Conservation (phyloP, 495 filamentous ascomycete genomes). For the Terfezia claveryi region DNA sequence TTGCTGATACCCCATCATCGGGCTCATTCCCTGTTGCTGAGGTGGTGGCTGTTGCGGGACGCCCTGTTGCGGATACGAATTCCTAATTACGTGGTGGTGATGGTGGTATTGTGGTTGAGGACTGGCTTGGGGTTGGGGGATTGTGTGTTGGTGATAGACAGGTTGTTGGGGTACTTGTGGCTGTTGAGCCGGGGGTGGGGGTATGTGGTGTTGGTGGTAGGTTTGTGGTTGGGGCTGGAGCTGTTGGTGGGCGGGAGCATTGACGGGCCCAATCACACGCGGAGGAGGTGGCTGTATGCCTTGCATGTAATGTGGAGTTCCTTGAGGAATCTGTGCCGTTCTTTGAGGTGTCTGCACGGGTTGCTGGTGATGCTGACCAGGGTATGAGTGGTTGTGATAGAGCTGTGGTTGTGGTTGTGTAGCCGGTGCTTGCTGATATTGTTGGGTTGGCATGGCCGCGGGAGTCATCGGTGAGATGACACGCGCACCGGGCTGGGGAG, state of each 20-base stretch:
- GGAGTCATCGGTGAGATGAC: neutral
- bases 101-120: conserved; percentile 3
- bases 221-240: neutral
- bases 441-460: neutral
- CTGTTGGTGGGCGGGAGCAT: neutral
- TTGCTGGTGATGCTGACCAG: neutral
- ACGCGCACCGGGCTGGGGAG: neutral
- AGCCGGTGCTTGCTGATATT: too few relatives aligned
- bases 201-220: neutral
- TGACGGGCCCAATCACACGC: conserved; percentile 3
- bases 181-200: neutral
- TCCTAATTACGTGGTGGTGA: neutral
- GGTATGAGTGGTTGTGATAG: neutral
- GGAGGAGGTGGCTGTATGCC: neutral
- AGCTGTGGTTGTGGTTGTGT: neutral
- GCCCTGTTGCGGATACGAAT: neutral
- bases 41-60: neutral
- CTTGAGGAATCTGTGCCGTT: neutral
- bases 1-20: neutral
- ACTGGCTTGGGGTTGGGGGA: conserved; percentile 5
- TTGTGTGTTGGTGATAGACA: conserved; percentile 9
- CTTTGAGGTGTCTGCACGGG: neutral
- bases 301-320: neutral
- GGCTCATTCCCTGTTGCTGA: neutral
- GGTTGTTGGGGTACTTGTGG: neutral